A percentile compares a stretch with the other conserved stretches of the same genome.
Conservation (phyloP, 106 monocot species). For the Ottelia alismoides region DNA sequence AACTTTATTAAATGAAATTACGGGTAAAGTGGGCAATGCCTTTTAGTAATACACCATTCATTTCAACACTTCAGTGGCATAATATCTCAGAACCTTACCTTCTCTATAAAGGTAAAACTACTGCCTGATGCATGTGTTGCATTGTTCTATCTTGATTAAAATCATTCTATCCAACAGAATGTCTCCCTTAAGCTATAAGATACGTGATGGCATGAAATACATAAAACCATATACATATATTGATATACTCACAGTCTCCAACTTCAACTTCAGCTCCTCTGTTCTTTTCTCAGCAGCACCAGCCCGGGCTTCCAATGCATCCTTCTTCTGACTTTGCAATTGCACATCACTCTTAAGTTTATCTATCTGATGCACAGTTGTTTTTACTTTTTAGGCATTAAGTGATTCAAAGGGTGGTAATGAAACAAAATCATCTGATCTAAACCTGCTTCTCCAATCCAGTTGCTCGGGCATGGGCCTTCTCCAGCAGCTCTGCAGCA, state of each 20-base stretch:
- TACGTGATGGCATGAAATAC: no score
- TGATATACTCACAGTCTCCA: slow-evolving; percentile 37
- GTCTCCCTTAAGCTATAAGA: no score
- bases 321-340: slow-evolving; percentile 22
- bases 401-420: not conserved
- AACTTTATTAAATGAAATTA: no score
- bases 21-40: no score
- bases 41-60: no score
- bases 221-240: not conserved
- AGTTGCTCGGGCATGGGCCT: slow-evolving; percentile 13
- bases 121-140: no score
- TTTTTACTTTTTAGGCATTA: not conserved
- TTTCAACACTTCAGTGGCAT: no score
- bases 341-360: slow-evolving; percentile 44
- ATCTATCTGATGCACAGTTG: slow-evolving; percentile 25
- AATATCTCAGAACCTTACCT: no score
- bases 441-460: slow-evolving; percentile 20
- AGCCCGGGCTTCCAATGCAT: slow-evolving; percentile 29
- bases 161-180: no score
- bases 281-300: slow-evolving; percentile 50
- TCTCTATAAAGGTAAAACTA: no score
- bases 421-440: not conserved
- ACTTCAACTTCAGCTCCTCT: slow-evolving; percentile 23
- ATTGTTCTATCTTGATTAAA: no score
- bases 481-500: slow-evolving; percentile 11